phyloP scores from a whole-genome alignment of 768 basidiomycete genomes.

The Boletus speciosus region DNA sequence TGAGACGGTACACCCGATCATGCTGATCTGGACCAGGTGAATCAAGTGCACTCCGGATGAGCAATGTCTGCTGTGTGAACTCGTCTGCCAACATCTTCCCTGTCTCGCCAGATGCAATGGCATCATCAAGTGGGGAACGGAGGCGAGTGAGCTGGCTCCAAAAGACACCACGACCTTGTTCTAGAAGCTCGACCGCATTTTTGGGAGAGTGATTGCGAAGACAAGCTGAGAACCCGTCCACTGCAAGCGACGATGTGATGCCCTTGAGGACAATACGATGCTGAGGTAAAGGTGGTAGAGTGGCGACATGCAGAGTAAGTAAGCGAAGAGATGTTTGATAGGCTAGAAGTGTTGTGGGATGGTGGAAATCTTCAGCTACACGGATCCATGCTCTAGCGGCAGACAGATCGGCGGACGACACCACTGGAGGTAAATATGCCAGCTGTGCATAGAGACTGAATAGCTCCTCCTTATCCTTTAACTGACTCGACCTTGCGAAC shows the following conservation, averaged over 20 bases:
- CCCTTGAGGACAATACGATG: neutral
- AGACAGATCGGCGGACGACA: neutral
- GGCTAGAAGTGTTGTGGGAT: neutral
- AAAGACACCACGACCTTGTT: neutral
- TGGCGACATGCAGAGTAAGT: neutral
- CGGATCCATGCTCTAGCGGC: neutral
- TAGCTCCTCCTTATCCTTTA: neutral
- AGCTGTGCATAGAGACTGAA: neutral
- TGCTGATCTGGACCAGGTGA: neutral
- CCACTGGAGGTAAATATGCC: neutral
- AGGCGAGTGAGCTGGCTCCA: neutral
- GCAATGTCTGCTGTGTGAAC: neutral
- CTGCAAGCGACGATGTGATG: neutral
- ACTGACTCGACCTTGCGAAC: neutral
- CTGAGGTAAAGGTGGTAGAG: neutral
- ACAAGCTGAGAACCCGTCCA: neutral
- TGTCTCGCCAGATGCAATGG: neutral
- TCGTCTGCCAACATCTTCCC: neutral
- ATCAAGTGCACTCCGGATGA: neutral
- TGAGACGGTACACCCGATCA: neutral
- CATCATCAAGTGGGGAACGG: neutral
- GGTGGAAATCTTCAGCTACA: neutral
- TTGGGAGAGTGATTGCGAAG: neutral
- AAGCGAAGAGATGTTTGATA: neutral
- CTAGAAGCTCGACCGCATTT: neutral